These are phyloP conservation scores for Corylus heterophylla DNA, from an alignment of 306 rosid species.

Conservation along the genomic window DNA sequence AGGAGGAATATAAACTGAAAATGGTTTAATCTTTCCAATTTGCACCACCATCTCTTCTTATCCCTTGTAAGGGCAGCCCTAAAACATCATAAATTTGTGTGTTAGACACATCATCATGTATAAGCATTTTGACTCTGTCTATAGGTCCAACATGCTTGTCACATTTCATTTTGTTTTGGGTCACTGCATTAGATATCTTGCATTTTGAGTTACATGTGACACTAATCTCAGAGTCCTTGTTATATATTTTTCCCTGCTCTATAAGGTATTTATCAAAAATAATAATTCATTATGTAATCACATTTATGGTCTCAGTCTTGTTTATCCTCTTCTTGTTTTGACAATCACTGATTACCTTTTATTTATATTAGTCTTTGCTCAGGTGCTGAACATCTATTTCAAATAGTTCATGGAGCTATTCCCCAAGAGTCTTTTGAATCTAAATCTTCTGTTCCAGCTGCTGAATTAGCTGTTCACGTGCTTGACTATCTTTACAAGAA, in stretches of 20 bases:
- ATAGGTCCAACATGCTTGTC: not conserved
- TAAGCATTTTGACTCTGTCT: not conserved
- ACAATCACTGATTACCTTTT: constrained; percentile 47
- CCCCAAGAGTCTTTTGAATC: constrained; percentile 65
- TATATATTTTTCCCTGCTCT: not conserved
- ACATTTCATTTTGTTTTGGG: not conserved
- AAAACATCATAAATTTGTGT: not conserved
- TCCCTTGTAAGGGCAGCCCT: not conserved
- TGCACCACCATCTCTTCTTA: not conserved
- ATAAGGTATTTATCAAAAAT: not conserved
- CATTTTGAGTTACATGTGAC: not conserved
- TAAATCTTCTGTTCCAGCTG: constrained; percentile 62
- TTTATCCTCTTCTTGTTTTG: constrained; percentile 16
- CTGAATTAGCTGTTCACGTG: constrained; percentile 72
- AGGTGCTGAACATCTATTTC: constrained; percentile 81
- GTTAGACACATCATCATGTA: not conserved
- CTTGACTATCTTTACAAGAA: constrained; percentile 80
- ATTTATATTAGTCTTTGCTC: constrained; percentile 77
- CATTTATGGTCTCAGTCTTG: not conserved
- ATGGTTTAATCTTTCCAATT: not conserved
- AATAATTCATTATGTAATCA: not conserved
- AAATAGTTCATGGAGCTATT: constrained; percentile 63
- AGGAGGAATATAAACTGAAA: not conserved
- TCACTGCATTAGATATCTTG: not conserved
- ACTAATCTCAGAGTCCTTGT: not conserved